A percentile compares a stretch with the other conserved stretches of the same genome.
phyloP scores from a whole-genome alignment of 305 asterid species.

The Plantago coronopus region DNA sequence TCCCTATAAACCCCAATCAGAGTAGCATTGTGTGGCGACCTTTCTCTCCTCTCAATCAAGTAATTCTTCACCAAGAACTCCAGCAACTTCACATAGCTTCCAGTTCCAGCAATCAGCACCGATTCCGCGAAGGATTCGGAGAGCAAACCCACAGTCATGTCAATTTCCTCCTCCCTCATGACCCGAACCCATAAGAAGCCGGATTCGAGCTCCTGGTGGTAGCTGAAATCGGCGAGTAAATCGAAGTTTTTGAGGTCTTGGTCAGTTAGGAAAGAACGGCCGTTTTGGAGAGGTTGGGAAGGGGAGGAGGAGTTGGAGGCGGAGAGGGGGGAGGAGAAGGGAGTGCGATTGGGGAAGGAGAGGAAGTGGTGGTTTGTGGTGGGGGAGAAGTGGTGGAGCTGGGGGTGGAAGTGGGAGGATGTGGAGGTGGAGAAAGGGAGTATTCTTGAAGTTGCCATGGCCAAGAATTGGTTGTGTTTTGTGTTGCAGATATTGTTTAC shows the following conservation, averaged over 20 bases:
- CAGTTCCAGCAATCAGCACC: constrained; percentile 59
- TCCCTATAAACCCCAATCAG: constrained; percentile 72
- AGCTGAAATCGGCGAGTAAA: constrained; percentile 47
- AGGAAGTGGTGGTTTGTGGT: constrained; percentile 37
- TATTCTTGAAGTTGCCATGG: constrained; percentile 40
- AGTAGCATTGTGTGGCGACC: constrained; percentile 72
- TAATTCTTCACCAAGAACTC: constrained; percentile 77
- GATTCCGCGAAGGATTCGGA: constrained; percentile 88
- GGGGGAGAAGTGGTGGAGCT: constrained; percentile 37
- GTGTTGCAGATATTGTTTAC: constrained; percentile 5
- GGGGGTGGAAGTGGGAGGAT: constrained; percentile 28
- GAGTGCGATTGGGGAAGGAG: constrained; percentile 32
- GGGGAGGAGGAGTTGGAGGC: constrained; percentile 42
- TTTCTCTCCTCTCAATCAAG: constrained; percentile 64
- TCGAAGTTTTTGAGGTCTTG: constrained; percentile 65
- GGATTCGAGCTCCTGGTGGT: constrained; percentile 62
- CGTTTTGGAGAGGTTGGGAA: constrained; percentile 38
- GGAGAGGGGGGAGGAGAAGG: constrained; percentile 24
- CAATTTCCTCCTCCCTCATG: constrained; percentile 81
- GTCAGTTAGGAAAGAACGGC: constrained; percentile 44
- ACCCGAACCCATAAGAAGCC: constrained; percentile 66
- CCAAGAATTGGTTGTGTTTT: neutral
- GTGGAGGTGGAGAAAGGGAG: constrained; percentile 42
- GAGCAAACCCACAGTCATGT: constrained; percentile 55
- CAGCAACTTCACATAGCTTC: constrained; percentile 56